These are phyloP conservation scores for Pseudogymnoascus sp. DNA, from an alignment of 2,329 filamentous ascomycete genomes.

Conservation along the genomic window DNA sequence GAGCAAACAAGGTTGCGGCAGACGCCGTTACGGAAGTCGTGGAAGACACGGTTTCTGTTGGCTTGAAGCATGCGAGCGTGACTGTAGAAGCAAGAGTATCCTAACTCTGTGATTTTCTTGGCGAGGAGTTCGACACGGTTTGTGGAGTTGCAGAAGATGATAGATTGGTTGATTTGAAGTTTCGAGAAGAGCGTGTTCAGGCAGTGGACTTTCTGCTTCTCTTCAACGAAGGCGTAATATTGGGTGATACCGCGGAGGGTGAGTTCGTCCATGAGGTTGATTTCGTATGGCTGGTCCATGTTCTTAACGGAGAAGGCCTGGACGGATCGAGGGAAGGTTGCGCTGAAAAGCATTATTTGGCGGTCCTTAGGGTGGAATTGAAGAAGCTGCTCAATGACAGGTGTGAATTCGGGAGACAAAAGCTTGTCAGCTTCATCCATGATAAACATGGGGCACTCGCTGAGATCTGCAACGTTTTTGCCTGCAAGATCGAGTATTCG, in stretches of 20 bases:
- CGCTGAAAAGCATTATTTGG: conserved; percentile 98
- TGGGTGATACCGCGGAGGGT: conserved; percentile 97
- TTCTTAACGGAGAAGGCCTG: conserved; percentile 98
- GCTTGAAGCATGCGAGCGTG: conserved; percentile 97
- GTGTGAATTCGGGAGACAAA: conserved; percentile 91
- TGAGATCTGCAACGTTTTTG: conserved; percentile 93
- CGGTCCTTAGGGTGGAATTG: conserved; percentile 94
- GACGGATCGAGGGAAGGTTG: conserved; percentile 93
- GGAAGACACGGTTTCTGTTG: conserved; percentile 95
- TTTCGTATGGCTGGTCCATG: conserved; percentile 93
- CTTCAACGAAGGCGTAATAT: conserved; percentile 98
- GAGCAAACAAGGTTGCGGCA: conserved; percentile 98
- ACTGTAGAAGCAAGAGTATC: conserved; percentile 99
- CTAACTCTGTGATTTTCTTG: conserved; percentile 98
- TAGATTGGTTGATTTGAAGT: conserved; percentile 98
- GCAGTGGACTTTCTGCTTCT: conserved; percentile 99
- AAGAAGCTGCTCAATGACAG: conserved; percentile 91
- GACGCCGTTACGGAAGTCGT: conserved; percentile 96
- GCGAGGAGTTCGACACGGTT: conserved; percentile 95
- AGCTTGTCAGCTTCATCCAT: conserved; percentile 99
- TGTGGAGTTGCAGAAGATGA: conserved; percentile 99
- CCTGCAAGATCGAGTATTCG: conserved; percentile 92
- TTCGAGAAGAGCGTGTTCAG: conserved; percentile 98
- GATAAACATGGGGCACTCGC: conserved; percentile 94
- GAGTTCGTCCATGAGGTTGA: conserved; percentile 99